phyloP scores from a whole-genome alignment of 1,139 yeast genomes.

The Kluyveromyces marxianus region DNA sequence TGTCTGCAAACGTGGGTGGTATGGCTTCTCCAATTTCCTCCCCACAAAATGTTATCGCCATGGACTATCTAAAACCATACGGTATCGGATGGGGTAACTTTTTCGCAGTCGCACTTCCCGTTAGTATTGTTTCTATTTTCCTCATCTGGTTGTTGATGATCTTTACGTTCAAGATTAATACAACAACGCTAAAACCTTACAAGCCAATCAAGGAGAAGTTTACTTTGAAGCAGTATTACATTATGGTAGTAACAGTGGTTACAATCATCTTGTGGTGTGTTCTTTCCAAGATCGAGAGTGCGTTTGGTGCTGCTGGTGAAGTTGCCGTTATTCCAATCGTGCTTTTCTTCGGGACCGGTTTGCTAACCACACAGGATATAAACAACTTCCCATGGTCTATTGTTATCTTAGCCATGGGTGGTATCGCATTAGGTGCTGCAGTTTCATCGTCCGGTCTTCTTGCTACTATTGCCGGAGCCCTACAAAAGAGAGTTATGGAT shows the following conservation, averaged over 20 bases:
- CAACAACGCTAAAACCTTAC: constrained; percentile 37
- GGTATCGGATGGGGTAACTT: constrained; percentile 72
- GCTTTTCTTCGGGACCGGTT: constrained; percentile 62
- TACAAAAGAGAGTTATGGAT: constrained; percentile 48
- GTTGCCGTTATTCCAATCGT: constrained; percentile 61
- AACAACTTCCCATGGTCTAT: constrained; percentile 74
- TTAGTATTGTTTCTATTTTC: constrained; percentile 46
- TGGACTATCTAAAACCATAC: constrained; percentile 56
- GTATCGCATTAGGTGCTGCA: constrained; percentile 67
- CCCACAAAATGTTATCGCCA: constrained; percentile 71
- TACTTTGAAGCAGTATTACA: constrained; percentile 56
- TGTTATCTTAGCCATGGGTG: constrained; percentile 73
- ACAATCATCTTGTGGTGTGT: constrained; percentile 72
- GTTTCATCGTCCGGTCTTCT: constrained; percentile 65
- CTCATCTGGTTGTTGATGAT: constrained; percentile 53
- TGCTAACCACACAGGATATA: constrained; percentile 56
- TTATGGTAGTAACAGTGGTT: constrained; percentile 40
- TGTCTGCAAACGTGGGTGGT: constrained; percentile 68
- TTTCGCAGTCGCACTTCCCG: constrained; percentile 63
- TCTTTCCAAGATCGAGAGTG: constrained; percentile 45
- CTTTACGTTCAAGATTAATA: constrained; percentile 45
- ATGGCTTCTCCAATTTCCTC: constrained; percentile 79
- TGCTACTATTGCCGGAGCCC: constrained; percentile 51
- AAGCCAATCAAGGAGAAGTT: constrained; percentile 55
- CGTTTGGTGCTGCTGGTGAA: constrained; percentile 66